A percentile compares a stretch with the other conserved stretches of the same genome.
These are phyloP conservation scores for Amyloporia xantha DNA, from an alignment of 768 basidiomycete genomes.

Conservation along the genomic window DNA sequence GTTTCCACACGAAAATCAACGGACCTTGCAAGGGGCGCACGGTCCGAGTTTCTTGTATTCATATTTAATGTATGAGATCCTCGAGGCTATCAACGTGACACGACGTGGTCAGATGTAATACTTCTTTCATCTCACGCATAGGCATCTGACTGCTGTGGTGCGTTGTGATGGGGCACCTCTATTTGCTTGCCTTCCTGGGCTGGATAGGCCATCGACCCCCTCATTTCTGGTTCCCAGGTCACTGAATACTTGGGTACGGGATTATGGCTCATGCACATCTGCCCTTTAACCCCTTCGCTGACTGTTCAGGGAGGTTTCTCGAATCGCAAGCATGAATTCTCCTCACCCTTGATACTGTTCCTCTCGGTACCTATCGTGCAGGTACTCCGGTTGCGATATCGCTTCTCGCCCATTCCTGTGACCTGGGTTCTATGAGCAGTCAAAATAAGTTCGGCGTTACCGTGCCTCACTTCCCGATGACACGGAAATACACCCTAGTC, in stretches of 20 bases:
- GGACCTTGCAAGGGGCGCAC: conserved; percentile 2
- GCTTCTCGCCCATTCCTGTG: too few relatives aligned
- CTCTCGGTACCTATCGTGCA: too few relatives aligned
- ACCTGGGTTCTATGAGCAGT: too few relatives aligned
- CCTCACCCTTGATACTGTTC: too few relatives aligned
- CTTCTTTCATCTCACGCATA: background rate
- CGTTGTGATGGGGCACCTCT: background rate
- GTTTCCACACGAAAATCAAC: conserved; percentile 2
- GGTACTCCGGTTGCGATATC: too few relatives aligned
- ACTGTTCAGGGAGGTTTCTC: too few relatives aligned
- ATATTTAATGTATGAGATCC: conserved; percentile 10
- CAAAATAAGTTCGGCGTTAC: background rate
- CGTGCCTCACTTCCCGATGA: background rate
- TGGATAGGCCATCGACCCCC: background rate
- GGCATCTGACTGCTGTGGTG: background rate
- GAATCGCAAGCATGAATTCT: too few relatives aligned
- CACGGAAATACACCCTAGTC: background rate
- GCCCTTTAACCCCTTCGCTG: too few relatives aligned
- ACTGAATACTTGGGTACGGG: too few relatives aligned
- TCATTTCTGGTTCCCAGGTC: too few relatives aligned
- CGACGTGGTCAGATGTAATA: background rate
- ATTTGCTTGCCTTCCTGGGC: conserved; percentile 3
- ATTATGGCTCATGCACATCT: too few relatives aligned
- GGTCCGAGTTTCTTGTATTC: background rate
- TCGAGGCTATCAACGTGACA: conserved; percentile 6